Conservation (phyloP, 768 basidiomycete species). For the Russula griseocarnosa region DNA sequence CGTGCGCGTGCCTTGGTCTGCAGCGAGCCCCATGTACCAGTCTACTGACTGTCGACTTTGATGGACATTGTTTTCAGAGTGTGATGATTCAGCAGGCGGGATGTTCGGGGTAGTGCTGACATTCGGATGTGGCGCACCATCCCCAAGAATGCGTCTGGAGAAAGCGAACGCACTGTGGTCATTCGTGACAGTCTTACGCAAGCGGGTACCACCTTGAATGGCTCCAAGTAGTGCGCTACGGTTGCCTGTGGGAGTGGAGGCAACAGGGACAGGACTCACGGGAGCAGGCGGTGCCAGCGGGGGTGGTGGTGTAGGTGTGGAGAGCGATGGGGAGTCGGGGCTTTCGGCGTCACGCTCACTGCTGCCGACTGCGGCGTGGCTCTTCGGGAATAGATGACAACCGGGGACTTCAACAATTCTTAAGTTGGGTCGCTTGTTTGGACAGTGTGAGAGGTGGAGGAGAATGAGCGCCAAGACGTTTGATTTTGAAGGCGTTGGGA, state of each 20-base stretch:
- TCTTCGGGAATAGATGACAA: too few species aligned
- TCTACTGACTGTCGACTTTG: slow-evolving; percentile 66
- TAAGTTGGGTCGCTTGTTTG: too few species aligned
- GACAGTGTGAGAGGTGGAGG: too few species aligned
- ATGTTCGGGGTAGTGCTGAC: slow-evolving; percentile 48
- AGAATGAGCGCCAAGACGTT: too few species aligned
- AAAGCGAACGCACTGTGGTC: slow-evolving; percentile 72
- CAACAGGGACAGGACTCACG: slow-evolving; percentile 34
- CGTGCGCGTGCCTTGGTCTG: slow-evolving; percentile 48
- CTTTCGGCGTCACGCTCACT: slow-evolving; percentile 18
- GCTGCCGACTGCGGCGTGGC: slow-evolving; percentile 48
- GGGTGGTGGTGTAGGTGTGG: slow-evolving; percentile 39
- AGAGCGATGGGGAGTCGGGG: slow-evolving; percentile 33
- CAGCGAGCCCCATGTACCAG: slow-evolving; percentile 87
- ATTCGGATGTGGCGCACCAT: slow-evolving; percentile 64
- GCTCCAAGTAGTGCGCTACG: slow-evolving; percentile 66
- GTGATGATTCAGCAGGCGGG: slow-evolving; percentile 39
- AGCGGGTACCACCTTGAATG: slow-evolving; percentile 70
- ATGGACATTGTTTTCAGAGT: slow-evolving; percentile 40
- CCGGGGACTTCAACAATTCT: too few species aligned
- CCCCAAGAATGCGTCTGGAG: slow-evolving; percentile 77
- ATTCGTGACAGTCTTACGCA: slow-evolving; percentile 74
- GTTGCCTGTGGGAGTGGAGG: slow-evolving; percentile 44
- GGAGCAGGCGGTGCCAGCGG: slow-evolving; percentile 36
- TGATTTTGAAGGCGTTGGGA: too few species aligned